Percentiles rank a stretch among this genome's conserved stretches.
These are phyloP conservation scores for Neurospora cerealis DNA, from an alignment of 495 filamentous ascomycete genomes.

Conservation along the genomic window DNA sequence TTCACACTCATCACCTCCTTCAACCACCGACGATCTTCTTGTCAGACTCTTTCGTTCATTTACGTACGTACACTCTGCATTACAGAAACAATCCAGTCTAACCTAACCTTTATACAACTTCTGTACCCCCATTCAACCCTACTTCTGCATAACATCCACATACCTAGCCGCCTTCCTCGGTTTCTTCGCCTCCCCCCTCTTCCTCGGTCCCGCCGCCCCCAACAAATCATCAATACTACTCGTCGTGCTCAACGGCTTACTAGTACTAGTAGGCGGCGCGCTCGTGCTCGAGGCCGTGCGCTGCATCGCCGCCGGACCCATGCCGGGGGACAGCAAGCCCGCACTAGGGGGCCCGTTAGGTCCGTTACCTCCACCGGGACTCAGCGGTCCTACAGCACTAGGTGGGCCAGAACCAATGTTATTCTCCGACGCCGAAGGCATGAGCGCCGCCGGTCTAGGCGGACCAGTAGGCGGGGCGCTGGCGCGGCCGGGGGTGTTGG, in stretches of 20 bases:
- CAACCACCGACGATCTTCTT: too few relatives aligned
- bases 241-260: slow-evolving; percentile 64
- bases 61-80: background rate
- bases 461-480: slow-evolving; percentile 27
- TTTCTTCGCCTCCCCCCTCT: slow-evolving; percentile 51
- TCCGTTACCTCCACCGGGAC: background rate
- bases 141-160: slow-evolving; percentile 82
- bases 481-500: slow-evolving; percentile 19
- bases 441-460: slow-evolving; percentile 35
- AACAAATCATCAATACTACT: slow-evolving; percentile 81
- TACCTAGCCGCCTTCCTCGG: slow-evolving; percentile 75
- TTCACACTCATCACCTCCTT: too few relatives aligned
- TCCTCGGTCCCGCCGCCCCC: slow-evolving; percentile 57
- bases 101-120: background rate
- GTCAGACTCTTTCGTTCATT: background rate
- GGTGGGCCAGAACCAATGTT: background rate
- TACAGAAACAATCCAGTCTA: background rate
- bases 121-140: background rate
- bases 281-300: slow-evolving; percentile 33
- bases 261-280: slow-evolving; percentile 40
- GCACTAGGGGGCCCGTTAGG: background rate
- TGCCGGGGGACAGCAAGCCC: slow-evolving; percentile 14
- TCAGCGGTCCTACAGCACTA: background rate
- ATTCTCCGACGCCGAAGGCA: slow-evolving; percentile 23
- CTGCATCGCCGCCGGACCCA: slow-evolving; percentile 32